Conservation (phyloP, 2,329 filamentous ascomycete genomes). For the Nemania serpens region DNA sequence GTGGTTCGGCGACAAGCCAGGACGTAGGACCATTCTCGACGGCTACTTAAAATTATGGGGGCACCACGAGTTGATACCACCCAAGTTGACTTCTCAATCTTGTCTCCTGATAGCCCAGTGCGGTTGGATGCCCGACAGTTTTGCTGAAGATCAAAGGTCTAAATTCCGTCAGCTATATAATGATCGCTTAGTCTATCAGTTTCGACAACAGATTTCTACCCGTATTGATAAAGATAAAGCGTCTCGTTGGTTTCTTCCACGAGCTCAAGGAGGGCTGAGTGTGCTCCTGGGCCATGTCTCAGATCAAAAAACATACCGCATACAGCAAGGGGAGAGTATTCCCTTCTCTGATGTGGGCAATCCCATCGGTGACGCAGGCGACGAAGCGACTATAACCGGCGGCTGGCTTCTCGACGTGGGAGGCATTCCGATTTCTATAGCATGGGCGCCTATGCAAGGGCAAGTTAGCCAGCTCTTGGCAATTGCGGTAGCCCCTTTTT, state of each 20-base stretch:
- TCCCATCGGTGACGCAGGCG: slow-evolving; percentile 28
- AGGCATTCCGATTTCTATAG: slow-evolving; percentile 57
- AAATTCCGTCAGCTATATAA: slow-evolving; percentile 36
- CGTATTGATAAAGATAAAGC: slow-evolving; percentile 33
- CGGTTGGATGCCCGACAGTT: slow-evolving; percentile 37
- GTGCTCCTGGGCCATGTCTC: slow-evolving; percentile 37
- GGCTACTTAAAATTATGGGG: slow-evolving; percentile 38
- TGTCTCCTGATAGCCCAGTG: slow-evolving; percentile 32
- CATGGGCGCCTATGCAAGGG: slow-evolving; percentile 53
- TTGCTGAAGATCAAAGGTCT: slow-evolving; percentile 31
- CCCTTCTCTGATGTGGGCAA: slow-evolving; percentile 34
- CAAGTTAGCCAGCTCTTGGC: slow-evolving; percentile 54
- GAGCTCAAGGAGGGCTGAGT: slow-evolving; percentile 29
- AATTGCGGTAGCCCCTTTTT: slow-evolving; percentile 55
- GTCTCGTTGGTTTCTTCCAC: slow-evolving; percentile 34
- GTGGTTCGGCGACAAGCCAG: slow-evolving; percentile 39
- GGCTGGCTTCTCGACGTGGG: slow-evolving; percentile 61
- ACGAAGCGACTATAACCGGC: slow-evolving; percentile 27
- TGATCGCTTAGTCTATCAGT: slow-evolving; percentile 28
- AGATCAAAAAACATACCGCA: slow-evolving; percentile 35
- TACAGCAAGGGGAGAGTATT: slow-evolving; percentile 35
- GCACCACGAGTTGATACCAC: slow-evolving; percentile 38
- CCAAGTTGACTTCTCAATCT: slow-evolving; percentile 32
- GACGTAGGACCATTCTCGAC: slow-evolving; percentile 33
- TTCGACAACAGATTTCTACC: slow-evolving; percentile 28